Evolutionary conservation across 139 green algal species (phyloP), one percentile per base, ranked within the genome.

Genomic region (Asterochloris sp.): DNA sequence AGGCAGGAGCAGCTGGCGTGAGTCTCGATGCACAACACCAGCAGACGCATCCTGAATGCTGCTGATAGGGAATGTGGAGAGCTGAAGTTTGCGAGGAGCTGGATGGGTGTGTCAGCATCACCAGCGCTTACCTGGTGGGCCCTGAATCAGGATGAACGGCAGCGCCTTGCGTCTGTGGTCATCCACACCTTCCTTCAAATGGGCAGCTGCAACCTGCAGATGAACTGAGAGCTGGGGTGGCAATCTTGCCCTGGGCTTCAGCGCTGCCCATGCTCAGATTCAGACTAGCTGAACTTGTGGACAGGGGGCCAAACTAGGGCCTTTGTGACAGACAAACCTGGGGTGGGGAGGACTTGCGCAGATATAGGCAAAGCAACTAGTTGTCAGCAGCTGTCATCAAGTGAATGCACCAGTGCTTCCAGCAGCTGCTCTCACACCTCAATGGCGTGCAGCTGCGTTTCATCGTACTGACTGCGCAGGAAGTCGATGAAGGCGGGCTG

Each of bases 101-200:
- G 6, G 38, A 54, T 54, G 6, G 38, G 2, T 6, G 38, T 54
- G 6, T 6, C 38, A 54, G 38, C 38, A 54, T 54, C 28, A 64
- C 9, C 19, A 67, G 28, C 12, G 2, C 10, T 14, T 38, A 81
- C 77, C 77, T 74, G 77, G 77, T 4, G 77, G 77, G 8, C 95
- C 96, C 85, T 96, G 94, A 62, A 96, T 91, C 14, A 96, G 86
- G 12, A 91, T 85, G 79, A 96, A 93, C 4, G 93, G 90, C 81
- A 92, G 71, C 14, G 81, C 64, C 17, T 80, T 69, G 38, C 38
- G 68, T 13, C 26, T 74, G 61, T 27, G 24, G 29, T 67, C 74
- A 13, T 26, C 60, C 61, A 60, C 21, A 16, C 26, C 60, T 0
- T 28, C 28, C 14, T 61, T 78, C 68, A 92, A 67, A 71, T 92